Base-by-base conservation (phyloP, 108 stramenopile genomes). In the Conticribra weissflogii region DNA sequence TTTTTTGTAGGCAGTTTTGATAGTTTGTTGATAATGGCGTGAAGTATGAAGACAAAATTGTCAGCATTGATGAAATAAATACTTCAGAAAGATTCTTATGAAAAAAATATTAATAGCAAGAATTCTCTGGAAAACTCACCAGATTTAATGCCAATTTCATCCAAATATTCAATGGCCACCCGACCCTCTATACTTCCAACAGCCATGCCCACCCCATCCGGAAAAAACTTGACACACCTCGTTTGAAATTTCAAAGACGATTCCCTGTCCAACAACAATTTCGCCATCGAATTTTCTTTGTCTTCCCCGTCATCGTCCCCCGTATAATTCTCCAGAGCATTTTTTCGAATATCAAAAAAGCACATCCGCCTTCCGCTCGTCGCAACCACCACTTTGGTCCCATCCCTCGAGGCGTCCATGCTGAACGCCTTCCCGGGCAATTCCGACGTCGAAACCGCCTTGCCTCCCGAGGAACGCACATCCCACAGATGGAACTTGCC, bases 161-260 rank as follows among this genome's bases (percentile, higher is more conserved):
- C 89, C 55, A 88, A 64, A 79, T 93, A 94, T 70, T 99, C 99
- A 16, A 99, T 88, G 4, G 93, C 96, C 23, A 99, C 99, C 32
- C 99, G 81, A 21, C 99, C 99, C 65, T 98, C 99, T 50, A 98
- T 96, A 58, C 86, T 89, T 15, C 96, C 97, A 9, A 98, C 54
- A 14, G 97, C 98, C 71, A 96, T 83, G 0, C 96, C 97, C 17
- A 63, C 30, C 4, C 82, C 83, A 64, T 84, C 72, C 2, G 89
- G 90, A 76, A 96, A 96, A 79, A 94, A 91, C 52, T 64, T 71
- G 48, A 91, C 58, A 58, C 78, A 84, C n/a, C 95, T 71, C 25
- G 91, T 92, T 82, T 96, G 95, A 65, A 85, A 90, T 63, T 93
- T 93, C 49, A 93, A 78, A 3, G 92, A 90, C 9, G 89, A 90